phyloP scores from a whole-genome alignment of 371 early-diverging fungal species.

The Mortierella sp. region DNA sequence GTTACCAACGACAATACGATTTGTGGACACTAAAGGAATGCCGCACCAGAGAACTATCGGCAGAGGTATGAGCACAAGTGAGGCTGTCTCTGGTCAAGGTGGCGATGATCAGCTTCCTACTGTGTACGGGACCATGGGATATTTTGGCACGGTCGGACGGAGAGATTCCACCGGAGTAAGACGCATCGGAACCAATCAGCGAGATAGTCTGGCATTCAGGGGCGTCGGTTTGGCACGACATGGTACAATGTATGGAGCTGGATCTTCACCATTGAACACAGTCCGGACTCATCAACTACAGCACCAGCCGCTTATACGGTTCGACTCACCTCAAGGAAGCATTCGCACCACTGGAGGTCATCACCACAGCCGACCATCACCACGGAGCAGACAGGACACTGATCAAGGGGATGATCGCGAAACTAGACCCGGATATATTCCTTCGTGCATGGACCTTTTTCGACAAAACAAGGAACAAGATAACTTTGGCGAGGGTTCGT shows the following conservation, averaged over 20 bases:
- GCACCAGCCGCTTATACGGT: slow-evolving; percentile 31
- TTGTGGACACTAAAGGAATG: slow-evolving; percentile 35
- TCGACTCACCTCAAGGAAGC: slow-evolving; percentile 23
- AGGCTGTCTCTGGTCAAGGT: slow-evolving; percentile 1
- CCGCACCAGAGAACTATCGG: slow-evolving; percentile 26
- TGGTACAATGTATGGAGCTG: slow-evolving; percentile 29
- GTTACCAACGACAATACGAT: slow-evolving; percentile 31
- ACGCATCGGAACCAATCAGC: slow-evolving; percentile 2
- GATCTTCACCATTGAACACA: background rate
- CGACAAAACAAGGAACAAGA: background rate
- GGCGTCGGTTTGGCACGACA: slow-evolving; percentile 14
- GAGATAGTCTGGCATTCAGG: background rate
- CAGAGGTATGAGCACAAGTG: background rate
- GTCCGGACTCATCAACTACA: slow-evolving; percentile 24
- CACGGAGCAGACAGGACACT: background rate
- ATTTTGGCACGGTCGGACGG: slow-evolving; percentile 26
- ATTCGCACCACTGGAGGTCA: slow-evolving; percentile 15
- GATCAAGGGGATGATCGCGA: background rate
- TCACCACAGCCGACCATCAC: background rate
- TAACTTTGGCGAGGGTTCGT: background rate
- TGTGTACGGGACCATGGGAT: slow-evolving; percentile 27
- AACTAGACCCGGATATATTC: slow-evolving; percentile 19
- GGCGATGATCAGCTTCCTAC: background rate
- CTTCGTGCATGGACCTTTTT: slow-evolving; percentile 39
- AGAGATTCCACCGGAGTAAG: background rate